These are phyloP conservation scores for Westerdykella sp. DNA, from an alignment of 2,329 filamentous ascomycete genomes.

Conservation along the genomic window DNA sequence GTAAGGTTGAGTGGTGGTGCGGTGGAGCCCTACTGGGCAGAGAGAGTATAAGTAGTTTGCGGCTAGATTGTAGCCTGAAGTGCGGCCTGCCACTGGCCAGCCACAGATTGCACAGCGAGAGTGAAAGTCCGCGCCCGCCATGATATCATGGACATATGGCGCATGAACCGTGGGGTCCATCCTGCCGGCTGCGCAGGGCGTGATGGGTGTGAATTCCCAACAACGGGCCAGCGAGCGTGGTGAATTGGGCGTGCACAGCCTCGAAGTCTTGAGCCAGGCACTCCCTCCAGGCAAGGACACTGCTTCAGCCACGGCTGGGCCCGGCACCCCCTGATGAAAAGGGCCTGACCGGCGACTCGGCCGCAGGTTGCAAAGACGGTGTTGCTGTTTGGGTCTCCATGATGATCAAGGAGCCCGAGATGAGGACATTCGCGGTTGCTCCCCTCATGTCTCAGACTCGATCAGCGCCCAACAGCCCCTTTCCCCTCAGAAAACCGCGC, in stretches of 20 bases:
- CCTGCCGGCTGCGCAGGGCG: constrained; percentile 1
- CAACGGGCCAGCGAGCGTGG: neutral
- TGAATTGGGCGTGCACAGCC: constrained; percentile 1
- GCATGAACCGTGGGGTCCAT: constrained; percentile 16
- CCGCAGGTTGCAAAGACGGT: no score
- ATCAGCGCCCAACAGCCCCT: no score
- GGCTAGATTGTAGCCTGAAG: constrained; percentile 30
- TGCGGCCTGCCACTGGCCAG: constrained; percentile 18
- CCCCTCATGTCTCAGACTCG: no score
- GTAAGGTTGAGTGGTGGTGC: constrained; percentile 9
- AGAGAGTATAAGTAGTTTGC: constrained; percentile 22
- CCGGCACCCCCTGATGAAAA: no score
- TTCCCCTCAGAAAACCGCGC: no score
- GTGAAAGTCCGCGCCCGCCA: constrained; percentile 5
- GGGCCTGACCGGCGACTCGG: no score
- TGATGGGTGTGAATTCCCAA: neutral
- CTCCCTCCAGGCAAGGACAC: no score
- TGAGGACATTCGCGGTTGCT: no score
- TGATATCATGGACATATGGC: constrained; percentile 10
- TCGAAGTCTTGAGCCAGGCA: neutral
- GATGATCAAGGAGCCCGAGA: no score
- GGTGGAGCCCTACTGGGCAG: constrained; percentile 17
- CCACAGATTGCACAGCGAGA: constrained; percentile 4
- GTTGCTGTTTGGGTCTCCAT: no score
- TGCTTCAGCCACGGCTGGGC: no score